phyloP scores from a whole-genome alignment of 345 rosid genomes.

The Durio zibethinus region DNA sequence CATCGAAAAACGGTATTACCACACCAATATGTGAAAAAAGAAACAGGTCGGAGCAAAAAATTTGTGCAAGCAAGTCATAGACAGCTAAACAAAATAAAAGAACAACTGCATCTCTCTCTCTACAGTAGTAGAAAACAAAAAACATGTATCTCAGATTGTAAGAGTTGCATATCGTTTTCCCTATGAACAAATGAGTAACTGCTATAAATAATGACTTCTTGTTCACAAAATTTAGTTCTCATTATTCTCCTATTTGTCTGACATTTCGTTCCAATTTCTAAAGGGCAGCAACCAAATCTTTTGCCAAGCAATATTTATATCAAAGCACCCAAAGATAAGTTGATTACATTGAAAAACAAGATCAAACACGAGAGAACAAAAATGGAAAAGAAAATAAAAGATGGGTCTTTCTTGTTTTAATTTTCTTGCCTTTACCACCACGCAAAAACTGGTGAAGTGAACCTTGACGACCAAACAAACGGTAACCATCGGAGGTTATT shows the following conservation, averaged over 20 bases:
- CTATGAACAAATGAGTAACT: background rate
- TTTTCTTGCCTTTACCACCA: background rate
- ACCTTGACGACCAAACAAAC: conserved; percentile 14
- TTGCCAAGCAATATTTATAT: background rate
- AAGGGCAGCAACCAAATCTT: background rate
- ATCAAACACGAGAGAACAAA: background rate
- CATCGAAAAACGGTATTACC: background rate
- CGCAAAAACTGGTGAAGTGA: conserved; percentile 6
- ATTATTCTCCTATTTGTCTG: background rate
- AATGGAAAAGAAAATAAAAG: background rate
- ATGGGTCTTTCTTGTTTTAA: background rate
- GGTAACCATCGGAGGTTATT: background rate
- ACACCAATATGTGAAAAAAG: background rate
- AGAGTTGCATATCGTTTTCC: background rate
- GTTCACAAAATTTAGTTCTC: background rate
- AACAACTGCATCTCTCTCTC: background rate
- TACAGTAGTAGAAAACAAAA: background rate
- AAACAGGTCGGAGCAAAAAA: background rate
- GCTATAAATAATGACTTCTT: background rate
- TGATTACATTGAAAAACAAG: background rate
- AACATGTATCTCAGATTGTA: background rate
- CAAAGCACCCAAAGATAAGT: background rate
- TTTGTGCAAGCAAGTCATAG: background rate
- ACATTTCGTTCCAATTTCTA: background rate
- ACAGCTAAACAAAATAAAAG: background rate